A percentile compares a stretch with the other conserved stretches of the same genome.
Conservation (phyloP, 176 grass and related monocot species). For the Paspalum notatum region DNA sequence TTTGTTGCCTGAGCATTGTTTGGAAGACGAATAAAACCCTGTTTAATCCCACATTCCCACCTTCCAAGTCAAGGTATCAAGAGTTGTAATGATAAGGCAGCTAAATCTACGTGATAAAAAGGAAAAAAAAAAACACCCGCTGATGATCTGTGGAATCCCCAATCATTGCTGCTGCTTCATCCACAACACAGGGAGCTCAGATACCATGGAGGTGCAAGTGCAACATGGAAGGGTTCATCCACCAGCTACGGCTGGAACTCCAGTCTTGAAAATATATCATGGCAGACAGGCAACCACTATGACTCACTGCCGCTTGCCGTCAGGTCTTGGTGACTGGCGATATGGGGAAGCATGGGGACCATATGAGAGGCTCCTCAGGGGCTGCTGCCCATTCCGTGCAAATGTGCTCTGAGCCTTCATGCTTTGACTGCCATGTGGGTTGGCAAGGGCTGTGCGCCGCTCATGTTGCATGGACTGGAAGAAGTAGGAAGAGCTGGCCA, state of each 20-base stretch:
- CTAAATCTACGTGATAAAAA: conserved; percentile 30
- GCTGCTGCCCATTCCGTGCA: conserved; percentile 64
- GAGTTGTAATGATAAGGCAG: conserved; percentile 18
- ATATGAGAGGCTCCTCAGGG: conserved; percentile 82
- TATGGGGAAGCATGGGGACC: conserved; percentile 82
- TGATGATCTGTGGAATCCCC: conserved; percentile 13
- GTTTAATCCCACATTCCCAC: conserved; percentile 21
- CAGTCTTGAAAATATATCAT: background rate
- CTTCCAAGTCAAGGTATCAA: conserved; percentile 30
- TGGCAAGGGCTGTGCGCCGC: conserved; percentile 50
- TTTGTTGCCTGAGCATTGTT: conserved; percentile 35
- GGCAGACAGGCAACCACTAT: background rate
- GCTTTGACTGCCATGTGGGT: conserved; percentile 56
- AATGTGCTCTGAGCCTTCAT: conserved; percentile 73
- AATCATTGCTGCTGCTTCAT: background rate
- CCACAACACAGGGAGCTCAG: background rate
- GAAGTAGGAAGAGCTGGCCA: conserved; percentile 75
- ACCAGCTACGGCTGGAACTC: conserved; percentile 4
- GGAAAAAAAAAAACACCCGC: background rate
- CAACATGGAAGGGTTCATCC: background rate
- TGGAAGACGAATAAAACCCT: conserved; percentile 28
- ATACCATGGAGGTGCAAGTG: background rate
- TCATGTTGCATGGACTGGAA: conserved; percentile 93
- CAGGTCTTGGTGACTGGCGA: conserved; percentile 75
- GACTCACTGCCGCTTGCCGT: conserved; percentile 52